Evolutionary conservation across 306 rosid genomes (phyloP).

Genomic region (Prunus mira): DNA sequence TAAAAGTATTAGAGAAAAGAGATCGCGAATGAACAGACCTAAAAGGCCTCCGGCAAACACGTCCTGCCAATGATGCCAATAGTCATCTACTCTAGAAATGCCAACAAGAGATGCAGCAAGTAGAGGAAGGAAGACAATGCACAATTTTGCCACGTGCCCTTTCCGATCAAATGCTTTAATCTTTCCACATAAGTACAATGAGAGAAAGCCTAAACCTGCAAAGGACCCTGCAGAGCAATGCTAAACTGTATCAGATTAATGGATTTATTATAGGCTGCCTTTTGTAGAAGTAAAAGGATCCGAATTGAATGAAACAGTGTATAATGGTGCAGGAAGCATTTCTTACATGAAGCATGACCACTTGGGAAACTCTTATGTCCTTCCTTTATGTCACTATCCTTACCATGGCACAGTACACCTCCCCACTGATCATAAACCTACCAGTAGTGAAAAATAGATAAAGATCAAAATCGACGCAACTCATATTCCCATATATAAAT

Average conservation of each 20-base stretch:
- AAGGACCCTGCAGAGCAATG: conserved; percentile 65
- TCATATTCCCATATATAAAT: not conserved
- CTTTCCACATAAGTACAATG: conserved; percentile 78
- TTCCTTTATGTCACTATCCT: conserved; percentile 68
- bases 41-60: conserved; percentile 77
- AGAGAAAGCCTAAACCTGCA: conserved; percentile 83
- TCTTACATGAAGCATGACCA: conserved; percentile 89
- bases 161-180: conserved; percentile 66
- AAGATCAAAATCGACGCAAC: not conserved
- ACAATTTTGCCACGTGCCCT: conserved; percentile 82
- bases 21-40: conserved; percentile 33
- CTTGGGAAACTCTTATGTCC: conserved; percentile 98
- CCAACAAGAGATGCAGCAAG: conserved; percentile 71
- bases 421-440: conserved; percentile 67
- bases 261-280: not conserved
- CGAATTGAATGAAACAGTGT: not conserved
- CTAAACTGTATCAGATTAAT: not conserved
- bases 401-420: conserved; percentile 73
- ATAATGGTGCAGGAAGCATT: conserved; percentile 7
- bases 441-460: not conserved
- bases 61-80: conserved; percentile 99
- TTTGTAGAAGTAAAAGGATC: not conserved
- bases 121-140: conserved; percentile 74
- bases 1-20: not conserved
- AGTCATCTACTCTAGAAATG: conserved; percentile 83